Conservation (phyloP, 2,329 filamentous ascomycete species). For the Trichophyton mentagrophytes region DNA sequence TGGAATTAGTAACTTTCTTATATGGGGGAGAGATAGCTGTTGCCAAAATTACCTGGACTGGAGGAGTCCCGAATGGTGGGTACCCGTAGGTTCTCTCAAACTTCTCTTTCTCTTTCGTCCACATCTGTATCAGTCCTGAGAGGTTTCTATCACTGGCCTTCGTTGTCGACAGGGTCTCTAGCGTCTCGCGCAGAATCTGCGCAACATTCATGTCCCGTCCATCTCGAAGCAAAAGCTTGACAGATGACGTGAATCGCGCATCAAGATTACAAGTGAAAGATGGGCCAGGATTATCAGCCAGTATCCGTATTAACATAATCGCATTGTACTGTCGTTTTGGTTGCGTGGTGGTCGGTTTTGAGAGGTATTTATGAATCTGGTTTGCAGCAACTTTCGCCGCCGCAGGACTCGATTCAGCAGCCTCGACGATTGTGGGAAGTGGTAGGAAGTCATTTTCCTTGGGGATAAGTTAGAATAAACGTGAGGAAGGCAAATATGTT, state of each 20-base stretch:
- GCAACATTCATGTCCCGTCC: slow-evolving; percentile 63
- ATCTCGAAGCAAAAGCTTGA: slow-evolving; percentile 61
- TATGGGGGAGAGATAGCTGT: neutral
- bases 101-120: slow-evolving; percentile 71
- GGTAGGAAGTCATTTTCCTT: slow-evolving; percentile 83
- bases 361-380: slow-evolving; percentile 69
- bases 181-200: slow-evolving; percentile 75
- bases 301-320: slow-evolving; percentile 86
- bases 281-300: slow-evolving; percentile 79
- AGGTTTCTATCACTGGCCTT: slow-evolving; percentile 65
- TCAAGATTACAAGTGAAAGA: slow-evolving; percentile 89
- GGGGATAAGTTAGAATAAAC: slow-evolving; percentile 8
- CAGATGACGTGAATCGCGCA: slow-evolving; percentile 62
- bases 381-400: slow-evolving; percentile 72
- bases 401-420: slow-evolving; percentile 77
- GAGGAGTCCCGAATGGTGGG: neutral
- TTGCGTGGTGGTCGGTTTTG: slow-evolving; percentile 51
- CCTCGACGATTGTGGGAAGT: slow-evolving; percentile 85
- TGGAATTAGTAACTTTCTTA: neutral
- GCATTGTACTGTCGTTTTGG: slow-evolving; percentile 85
- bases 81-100: slow-evolving; percentile 30
- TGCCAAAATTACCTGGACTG: neutral
- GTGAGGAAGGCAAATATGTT: neutral
- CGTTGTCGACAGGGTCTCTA: slow-evolving; percentile 62
- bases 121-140: slow-evolving; percentile 63